Evolutionary conservation across 805 yeast species (phyloP).

Genomic region (Kodamaea nitidulidarum): DNA sequence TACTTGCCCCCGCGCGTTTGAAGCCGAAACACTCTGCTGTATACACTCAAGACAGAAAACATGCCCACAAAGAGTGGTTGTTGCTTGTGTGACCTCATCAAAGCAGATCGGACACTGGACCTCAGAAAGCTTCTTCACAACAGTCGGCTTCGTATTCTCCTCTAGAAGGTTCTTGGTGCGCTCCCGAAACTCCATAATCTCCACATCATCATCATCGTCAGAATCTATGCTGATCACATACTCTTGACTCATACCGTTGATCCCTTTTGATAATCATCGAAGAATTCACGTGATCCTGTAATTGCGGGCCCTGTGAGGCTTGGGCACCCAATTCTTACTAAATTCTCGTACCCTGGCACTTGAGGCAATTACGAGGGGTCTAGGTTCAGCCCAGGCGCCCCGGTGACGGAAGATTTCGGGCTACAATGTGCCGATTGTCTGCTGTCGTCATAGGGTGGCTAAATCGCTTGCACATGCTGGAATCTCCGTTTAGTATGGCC

Average conservation of each 20-base stretch:
- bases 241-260: conserved; percentile 3
- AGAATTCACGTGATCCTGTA: no score
- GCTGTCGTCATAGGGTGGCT: not conserved
- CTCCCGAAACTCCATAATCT: conserved; percentile 34
- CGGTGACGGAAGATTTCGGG: no score
- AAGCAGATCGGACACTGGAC: conserved; percentile 44
- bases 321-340: no score
- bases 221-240: conserved; percentile 7
- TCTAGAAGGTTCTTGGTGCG: conserved; percentile 33
- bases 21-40: conserved; percentile 36
- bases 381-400: no score
- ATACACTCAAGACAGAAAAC: conserved; percentile 41
- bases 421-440: no score
- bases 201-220: conserved; percentile 27
- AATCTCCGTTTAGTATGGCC: not conserved
- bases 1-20: conserved; percentile 41
- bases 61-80: conserved; percentile 42
- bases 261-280: no score
- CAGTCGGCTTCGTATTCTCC: conserved; percentile 19
- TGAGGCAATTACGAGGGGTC: no score
- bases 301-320: no score
- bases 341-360: no score
- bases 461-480: no score
- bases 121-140: conserved; percentile 31
- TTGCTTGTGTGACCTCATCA: conserved; percentile 37